Conservation (phyloP, 2,329 filamentous ascomycete species). For the Teratosphaeriaceae sp. region DNA sequence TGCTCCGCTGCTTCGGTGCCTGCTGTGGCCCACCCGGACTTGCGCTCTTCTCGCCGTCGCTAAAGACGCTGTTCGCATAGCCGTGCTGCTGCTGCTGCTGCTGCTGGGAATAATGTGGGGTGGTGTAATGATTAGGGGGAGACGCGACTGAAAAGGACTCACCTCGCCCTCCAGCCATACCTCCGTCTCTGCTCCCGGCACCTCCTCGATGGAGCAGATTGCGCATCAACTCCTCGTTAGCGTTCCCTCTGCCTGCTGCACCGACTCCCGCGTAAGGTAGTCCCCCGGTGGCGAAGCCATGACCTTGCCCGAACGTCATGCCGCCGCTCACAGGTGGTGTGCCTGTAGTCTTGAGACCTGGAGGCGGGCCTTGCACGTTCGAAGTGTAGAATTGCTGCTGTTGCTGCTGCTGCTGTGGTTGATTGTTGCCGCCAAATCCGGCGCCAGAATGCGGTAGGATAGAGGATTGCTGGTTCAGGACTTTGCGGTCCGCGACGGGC, state of each 20-base stretch:
- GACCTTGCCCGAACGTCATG: slow-evolving; percentile 84
- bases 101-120: slow-evolving; percentile 1
- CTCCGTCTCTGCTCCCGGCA: neutral
- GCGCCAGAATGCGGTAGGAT: slow-evolving; percentile 67
- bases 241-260: slow-evolving; percentile 54
- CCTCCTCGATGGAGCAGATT: slow-evolving; percentile 72
- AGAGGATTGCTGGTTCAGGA: slow-evolving; percentile 78
- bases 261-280: slow-evolving; percentile 56
- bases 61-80: slow-evolving; percentile 6
- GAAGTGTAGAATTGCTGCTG: slow-evolving; percentile 69
- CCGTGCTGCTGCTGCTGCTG: slow-evolving; percentile 2
- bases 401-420: slow-evolving; percentile 46
- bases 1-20: slow-evolving; percentile 7
- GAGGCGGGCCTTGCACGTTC: slow-evolving; percentile 86
- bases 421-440: slow-evolving; percentile 45
- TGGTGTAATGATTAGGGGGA: slow-evolving; percentile 41
- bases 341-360: slow-evolving; percentile 88
- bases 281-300: slow-evolving; percentile 66
- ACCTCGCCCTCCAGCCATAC: slow-evolving; percentile 21
- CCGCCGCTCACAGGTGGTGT: slow-evolving; percentile 77
- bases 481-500: slow-evolving; percentile 67
- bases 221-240: slow-evolving; percentile 67
- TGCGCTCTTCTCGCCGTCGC: slow-evolving; percentile 11
- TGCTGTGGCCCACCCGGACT: neutral
- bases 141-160: slow-evolving; percentile 21